Base-by-base conservation (phyloP, 2,329 filamentous ascomycete species). In the Coleophoma crateriformis region DNA sequence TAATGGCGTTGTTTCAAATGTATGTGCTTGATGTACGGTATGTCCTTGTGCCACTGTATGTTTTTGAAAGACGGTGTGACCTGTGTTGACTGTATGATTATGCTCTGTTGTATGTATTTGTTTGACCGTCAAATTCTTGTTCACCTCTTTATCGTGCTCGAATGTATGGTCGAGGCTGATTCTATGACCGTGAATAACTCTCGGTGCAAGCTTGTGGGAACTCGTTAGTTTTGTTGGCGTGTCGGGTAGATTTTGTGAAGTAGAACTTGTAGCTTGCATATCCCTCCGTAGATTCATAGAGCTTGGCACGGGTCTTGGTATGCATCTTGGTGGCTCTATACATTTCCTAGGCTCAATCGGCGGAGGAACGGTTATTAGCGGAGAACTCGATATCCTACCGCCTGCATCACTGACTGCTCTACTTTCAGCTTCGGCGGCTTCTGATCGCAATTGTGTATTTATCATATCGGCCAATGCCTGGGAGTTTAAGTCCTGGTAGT, bases 361-460 rank as follows among this genome's bases (percentile, higher is more conserved):
- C 2, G 8, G 27, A 7, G 27, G 27, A 27, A 27, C 19, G 19
- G 27, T 27, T 27, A 7, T 27, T 7, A 4, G 27, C 27, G 27
- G 27, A 27, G 27, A 27, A 27, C 27, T 27, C 27, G 27, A 27
- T 27, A 3, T 27, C 27, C 27, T 27, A 27, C 8, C 7, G 8
- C 7, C 27, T 27, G 8, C 27, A 27, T 10, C 27, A 27, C 27
- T 27, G 6, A 10, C 27, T 27, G 27, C 27, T 10, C 27, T 27
- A 27, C 27, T 27, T 27, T 27, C 27, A 27, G 27, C 27, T 27
- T 27, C 27, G 7, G 27, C 27, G 6, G 27, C 27, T 47, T 58
- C 55, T 38, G 54, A 57, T 7, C 54, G 33, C 3, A 58, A 22
- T 20, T 58, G 54, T 5, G 50, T 54, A 11, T 49, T 49, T 27